A percentile compares a stretch with the other conserved stretches of the same genome.
Evolutionary conservation across 257 asterid species (phyloP).

Genomic region (Solanum dulcamara): DNA sequence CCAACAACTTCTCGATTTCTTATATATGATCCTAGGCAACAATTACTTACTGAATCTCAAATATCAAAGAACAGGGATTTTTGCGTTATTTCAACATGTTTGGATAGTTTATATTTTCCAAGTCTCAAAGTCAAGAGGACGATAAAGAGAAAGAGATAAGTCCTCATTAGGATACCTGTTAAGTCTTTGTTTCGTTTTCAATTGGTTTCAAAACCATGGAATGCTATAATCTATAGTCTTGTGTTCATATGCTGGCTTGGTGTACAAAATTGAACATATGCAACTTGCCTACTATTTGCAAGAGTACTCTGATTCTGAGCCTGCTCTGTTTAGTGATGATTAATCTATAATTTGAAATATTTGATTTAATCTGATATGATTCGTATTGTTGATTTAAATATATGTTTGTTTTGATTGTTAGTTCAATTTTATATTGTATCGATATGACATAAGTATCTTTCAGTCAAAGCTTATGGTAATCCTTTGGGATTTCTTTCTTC

Average conservation of each 20-base stretch:
- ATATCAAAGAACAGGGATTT: neutral
- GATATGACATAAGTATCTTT: too few relatives aligned
- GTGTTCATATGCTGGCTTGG: too few relatives aligned
- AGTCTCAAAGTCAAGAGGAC: neutral
- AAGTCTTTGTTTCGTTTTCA: neutral
- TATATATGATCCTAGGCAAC: neutral
- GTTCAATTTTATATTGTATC: too few relatives aligned
- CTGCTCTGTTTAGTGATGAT: neutral
- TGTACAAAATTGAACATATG: too few relatives aligned
- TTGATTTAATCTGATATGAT: neutral
- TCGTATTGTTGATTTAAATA: too few relatives aligned
- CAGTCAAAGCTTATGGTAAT: too few relatives aligned
- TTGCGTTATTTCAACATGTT: neutral
- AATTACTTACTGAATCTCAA: neutral
- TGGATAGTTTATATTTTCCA: neutral
- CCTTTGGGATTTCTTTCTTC: too few relatives aligned
- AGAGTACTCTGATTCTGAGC: neutral
- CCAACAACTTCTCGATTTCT: neutral
- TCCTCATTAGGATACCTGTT: neutral
- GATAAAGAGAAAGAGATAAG: neutral
- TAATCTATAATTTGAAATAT: too few relatives aligned
- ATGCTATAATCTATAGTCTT: neutral
- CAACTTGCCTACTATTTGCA: too few relatives aligned
- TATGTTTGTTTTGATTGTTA: neutral
- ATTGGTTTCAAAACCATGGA: neutral